Conservation (phyloP, 495 filamentous ascomycete species). For the Tuber umbilicatum region DNA sequence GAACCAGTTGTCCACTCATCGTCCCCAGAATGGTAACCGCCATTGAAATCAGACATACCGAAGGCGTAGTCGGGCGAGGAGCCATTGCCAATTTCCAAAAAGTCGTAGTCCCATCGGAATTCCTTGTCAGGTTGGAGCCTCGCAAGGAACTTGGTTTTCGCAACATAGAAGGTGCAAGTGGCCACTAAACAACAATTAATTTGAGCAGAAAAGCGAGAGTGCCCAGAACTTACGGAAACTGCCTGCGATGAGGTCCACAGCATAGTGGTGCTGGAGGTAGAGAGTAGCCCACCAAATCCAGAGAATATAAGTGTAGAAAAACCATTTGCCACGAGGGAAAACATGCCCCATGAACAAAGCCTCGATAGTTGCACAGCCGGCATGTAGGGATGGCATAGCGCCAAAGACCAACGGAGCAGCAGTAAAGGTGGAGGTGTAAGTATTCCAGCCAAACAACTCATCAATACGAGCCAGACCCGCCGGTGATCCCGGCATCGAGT, state of each 20-base stretch:
- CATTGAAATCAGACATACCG: conserved; percentile 51
- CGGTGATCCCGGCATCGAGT: conserved; percentile 79
- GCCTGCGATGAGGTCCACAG: conserved; percentile 84
- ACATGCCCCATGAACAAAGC: conserved; percentile 88
- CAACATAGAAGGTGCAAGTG: conserved; percentile 73
- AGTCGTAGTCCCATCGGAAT: conserved; percentile 95
- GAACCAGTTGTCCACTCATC: conserved; percentile 73
- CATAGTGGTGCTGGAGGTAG: conserved; percentile 92
- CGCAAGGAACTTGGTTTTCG: conserved; percentile 74
- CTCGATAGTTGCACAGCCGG: conserved; percentile 77
- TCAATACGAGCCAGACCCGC: conserved; percentile 84
- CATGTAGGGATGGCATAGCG: conserved; percentile 88
- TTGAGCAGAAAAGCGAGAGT: not conserved
- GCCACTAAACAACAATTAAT: conserved; percentile 49
- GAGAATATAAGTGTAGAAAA: conserved; percentile 73
- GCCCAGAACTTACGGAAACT: conserved; percentile 53
- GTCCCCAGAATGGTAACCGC: conserved; percentile 44
- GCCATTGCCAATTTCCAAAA: conserved; percentile 66
- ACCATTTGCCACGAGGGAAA: conserved; percentile 69
- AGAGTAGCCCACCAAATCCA: conserved; percentile 99
- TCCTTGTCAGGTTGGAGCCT: conserved; percentile 74
- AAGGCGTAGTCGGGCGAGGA: conserved; percentile 48
- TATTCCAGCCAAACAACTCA: conserved; percentile 74
- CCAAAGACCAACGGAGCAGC: conserved; percentile 90
- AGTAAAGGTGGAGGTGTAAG: conserved; percentile 86